Evolutionary conservation across 345 rosid species (phyloP).

Genomic region (Stellera chamaejasme): DNA sequence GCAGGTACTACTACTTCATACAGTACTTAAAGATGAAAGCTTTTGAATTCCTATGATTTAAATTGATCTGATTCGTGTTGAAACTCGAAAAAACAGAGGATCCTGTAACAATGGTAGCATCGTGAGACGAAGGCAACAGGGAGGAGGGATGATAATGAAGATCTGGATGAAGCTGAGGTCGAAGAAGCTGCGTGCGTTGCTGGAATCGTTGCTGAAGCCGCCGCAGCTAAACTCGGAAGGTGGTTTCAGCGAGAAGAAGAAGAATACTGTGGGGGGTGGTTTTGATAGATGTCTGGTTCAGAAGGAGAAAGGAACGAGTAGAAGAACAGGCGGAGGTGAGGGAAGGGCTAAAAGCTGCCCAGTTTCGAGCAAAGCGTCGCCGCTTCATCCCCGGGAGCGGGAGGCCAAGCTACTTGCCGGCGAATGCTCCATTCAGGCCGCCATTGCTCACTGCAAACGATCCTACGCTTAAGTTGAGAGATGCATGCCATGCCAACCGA

Average conservation of each 20-base stretch:
- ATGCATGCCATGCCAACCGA: no score
- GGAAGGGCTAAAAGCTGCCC: background rate
- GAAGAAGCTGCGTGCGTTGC: background rate
- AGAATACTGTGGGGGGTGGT: background rate
- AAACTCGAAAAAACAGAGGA: no score
- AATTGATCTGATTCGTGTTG: no score
- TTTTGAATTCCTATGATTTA: background rate
- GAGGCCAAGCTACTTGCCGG: background rate
- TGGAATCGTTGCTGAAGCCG: background rate
- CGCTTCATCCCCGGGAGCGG: background rate
- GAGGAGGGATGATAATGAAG: no score
- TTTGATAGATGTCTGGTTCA: no score
- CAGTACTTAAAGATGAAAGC: background rate
- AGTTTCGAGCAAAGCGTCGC: background rate
- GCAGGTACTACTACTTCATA: background rate
- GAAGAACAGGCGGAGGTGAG: background rate
- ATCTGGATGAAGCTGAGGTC: background rate
- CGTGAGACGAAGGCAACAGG: no score
- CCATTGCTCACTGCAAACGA: slow-evolving; percentile 12
- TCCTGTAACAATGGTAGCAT: no score
- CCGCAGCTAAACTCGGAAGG: background rate
- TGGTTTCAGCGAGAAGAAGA: background rate
- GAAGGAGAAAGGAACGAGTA: background rate
- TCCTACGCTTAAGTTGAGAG: background rate
- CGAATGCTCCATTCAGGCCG: slow-evolving; percentile 9